Conservation (phyloP, 495 filamentous ascomycete species). For the Pyrenula massariospora region DNA sequence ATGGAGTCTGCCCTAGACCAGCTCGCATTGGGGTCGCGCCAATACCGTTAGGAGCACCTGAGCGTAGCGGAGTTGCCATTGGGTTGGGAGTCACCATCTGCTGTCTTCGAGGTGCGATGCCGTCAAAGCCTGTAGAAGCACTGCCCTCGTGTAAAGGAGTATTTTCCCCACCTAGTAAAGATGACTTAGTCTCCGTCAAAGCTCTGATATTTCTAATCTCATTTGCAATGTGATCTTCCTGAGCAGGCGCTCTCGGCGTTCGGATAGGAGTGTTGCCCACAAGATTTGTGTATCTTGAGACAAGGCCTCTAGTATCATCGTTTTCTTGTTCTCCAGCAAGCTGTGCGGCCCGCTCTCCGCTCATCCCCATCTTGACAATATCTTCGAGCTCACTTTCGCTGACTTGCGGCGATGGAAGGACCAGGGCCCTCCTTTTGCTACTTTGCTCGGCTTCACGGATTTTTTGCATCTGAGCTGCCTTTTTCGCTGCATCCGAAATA, state of each 20-base stretch:
- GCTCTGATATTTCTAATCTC: slow-evolving; percentile 92
- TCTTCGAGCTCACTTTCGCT: slow-evolving; percentile 88
- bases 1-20: slow-evolving; percentile 68
- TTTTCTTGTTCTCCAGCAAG: slow-evolving; percentile 70
- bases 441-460: slow-evolving; percentile 94
- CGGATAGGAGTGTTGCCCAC: slow-evolving; percentile 79
- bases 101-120: slow-evolving; percentile 69
- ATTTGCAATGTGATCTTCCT: slow-evolving; percentile 91
- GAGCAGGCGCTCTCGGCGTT: slow-evolving; percentile 78
- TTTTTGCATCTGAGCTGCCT: slow-evolving; percentile 91
- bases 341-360: slow-evolving; percentile 75
- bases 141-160: slow-evolving; percentile 72
- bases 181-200: slow-evolving; percentile 91
- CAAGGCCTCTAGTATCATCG: slow-evolving; percentile 70
- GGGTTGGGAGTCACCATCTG: slow-evolving; percentile 85
- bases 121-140: slow-evolving; percentile 80
- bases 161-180: slow-evolving; percentile 87
- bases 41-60: slow-evolving; percentile 46
- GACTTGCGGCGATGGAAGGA: slow-evolving; percentile 80
- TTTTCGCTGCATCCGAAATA: slow-evolving; percentile 76
- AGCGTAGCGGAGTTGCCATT: slow-evolving; percentile 79
- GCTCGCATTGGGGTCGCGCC: slow-evolving; percentile 60
- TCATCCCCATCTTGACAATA: slow-evolving; percentile 97
- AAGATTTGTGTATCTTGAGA: slow-evolving; percentile 73
- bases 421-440: slow-evolving; percentile 73